Base-by-base conservation (phyloP, 768 basidiomycete species). In the Mrakia gelida region DNA sequence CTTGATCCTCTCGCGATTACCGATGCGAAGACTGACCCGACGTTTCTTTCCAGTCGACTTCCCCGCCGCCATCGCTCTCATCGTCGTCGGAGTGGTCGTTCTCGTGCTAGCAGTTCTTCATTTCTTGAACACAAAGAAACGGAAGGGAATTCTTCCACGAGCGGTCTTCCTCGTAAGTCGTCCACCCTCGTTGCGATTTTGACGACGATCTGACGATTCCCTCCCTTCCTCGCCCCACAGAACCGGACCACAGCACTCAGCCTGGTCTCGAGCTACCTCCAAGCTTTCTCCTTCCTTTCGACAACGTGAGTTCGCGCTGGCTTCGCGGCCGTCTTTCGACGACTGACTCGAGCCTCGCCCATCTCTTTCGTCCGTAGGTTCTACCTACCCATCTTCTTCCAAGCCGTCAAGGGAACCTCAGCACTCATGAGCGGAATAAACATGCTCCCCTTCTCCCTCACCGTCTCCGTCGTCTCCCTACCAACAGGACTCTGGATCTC, bases 361-460 rank as follows among this genome's bases (percentile, higher is more conserved):
- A 8, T 49, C 9, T 5, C 23, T 73, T 16, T 30, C 56, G 41
- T 26, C 30, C 32, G 4, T 30, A 75, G 61, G 16, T 78, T 73
- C 73, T 78, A 68, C 32, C 62, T 80, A 15, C 79, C 79, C 34
- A 56, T 74, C 4, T 80, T 71, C 52, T 80, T 77, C 72, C 79
- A 80, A 75, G 76, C 67, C 45, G 72, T 80, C 63, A 75, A 73
- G 32, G 79, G 76, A 26, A 72, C 73, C 15, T 45, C 54, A 34
- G 59, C 71, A 15, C 54, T 68, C 41, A 75, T 78, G 74, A 78
- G 76, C 11, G 80, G 80, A 30, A 74, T 80, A 11, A 49, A 71
- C n/a, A 70, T 78, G 68, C 76, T 80, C n/a, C 76, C 76, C 2
- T 78, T 80, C 73, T 72, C 73, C 0, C 43, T 80, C 43, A 74